These are phyloP conservation scores for Quercus parvula DNA, from an alignment of 306 rosid species.

Conservation along the genomic window DNA sequence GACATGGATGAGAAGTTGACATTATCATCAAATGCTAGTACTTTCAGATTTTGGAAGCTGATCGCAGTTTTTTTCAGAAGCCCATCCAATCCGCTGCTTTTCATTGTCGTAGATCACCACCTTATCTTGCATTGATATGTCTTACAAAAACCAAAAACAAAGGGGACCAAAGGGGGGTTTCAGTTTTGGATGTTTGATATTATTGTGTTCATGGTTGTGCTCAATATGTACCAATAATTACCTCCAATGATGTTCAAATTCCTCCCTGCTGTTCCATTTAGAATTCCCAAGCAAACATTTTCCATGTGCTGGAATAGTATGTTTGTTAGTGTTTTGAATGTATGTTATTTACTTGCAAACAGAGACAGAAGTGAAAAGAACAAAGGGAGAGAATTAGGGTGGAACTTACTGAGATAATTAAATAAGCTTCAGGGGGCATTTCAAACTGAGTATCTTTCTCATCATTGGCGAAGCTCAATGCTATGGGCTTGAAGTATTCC, in stretches of 20 bases:
- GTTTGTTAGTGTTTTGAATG: background rate
- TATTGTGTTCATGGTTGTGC: too few species aligned
- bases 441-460: conserved; percentile 56
- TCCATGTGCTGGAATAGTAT: conserved; percentile 51
- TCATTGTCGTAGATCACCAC: conserved; percentile 74
- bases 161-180: too few species aligned
- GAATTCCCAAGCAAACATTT: conserved; percentile 92
- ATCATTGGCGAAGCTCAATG: conserved; percentile 42
- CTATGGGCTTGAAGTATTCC: conserved; percentile 83
- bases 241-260: conserved; percentile 85
- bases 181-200: too few species aligned
- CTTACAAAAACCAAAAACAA: conserved; percentile 1
- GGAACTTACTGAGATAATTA: conserved; percentile 65
- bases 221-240: conserved; percentile 8
- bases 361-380: conserved; percentile 3
- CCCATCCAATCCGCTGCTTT: conserved; percentile 74
- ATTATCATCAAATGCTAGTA: conserved; percentile 32
- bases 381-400: background rate
- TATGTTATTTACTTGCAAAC: background rate
- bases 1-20: background rate
- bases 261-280: conserved; percentile 53
- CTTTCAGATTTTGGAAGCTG: conserved; percentile 43
- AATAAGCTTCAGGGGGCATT: conserved; percentile 76
- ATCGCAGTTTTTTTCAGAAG: conserved; percentile 41
- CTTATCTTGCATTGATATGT: conserved; percentile 80